Conservation (phyloP, 2,329 filamentous ascomycete species). For the Atkinsonella texensis region DNA sequence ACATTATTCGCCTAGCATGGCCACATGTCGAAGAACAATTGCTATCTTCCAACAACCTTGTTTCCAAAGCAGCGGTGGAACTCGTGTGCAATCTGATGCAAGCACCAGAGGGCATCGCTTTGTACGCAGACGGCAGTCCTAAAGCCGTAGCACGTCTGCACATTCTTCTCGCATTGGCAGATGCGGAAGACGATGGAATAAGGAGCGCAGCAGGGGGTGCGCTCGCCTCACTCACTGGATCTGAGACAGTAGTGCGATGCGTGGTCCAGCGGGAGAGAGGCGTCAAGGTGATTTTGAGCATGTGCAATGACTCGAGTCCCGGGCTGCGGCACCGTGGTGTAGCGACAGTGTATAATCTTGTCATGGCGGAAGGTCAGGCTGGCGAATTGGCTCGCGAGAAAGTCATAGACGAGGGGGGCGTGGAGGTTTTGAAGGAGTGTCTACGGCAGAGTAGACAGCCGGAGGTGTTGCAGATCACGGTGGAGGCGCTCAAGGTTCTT, state of each 20-base stretch:
- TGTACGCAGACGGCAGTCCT: slow-evolving; percentile 56
- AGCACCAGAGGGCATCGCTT: slow-evolving; percentile 49
- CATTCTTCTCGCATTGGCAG: slow-evolving; percentile 75
- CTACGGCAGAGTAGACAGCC: slow-evolving; percentile 56
- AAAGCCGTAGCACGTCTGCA: slow-evolving; percentile 65
- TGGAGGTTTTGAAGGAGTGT: slow-evolving; percentile 57
- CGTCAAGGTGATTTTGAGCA: slow-evolving; percentile 61
- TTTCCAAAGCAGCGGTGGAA: slow-evolving; percentile 77
- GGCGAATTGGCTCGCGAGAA: slow-evolving; percentile 49
- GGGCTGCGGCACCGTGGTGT: slow-evolving; percentile 61
- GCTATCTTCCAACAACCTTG: slow-evolving; percentile 59
- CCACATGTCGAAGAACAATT: slow-evolving; percentile 71
- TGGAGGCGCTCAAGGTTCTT: slow-evolving; percentile 61
- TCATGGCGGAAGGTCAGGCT: slow-evolving; percentile 52
- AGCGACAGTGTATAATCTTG: slow-evolving; percentile 63
- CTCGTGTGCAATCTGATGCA: slow-evolving; percentile 84
- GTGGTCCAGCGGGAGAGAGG: slow-evolving; percentile 62
- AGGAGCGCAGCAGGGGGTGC: slow-evolving; percentile 79
- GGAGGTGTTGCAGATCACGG: slow-evolving; percentile 58
- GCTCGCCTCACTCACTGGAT: slow-evolving; percentile 70
- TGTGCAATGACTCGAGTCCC: slow-evolving; percentile 64
- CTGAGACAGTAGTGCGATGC: slow-evolving; percentile 59
- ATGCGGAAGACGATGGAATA: slow-evolving; percentile 71
- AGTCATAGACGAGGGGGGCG: slow-evolving; percentile 48
- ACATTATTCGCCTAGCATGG: slow-evolving; percentile 66